A percentile compares a stretch with the other conserved stretches of the same genome.
Evolutionary conservation across 2,329 filamentous ascomycete genomes (phyloP).

Genomic region (Dichotomopilus funicola): DNA sequence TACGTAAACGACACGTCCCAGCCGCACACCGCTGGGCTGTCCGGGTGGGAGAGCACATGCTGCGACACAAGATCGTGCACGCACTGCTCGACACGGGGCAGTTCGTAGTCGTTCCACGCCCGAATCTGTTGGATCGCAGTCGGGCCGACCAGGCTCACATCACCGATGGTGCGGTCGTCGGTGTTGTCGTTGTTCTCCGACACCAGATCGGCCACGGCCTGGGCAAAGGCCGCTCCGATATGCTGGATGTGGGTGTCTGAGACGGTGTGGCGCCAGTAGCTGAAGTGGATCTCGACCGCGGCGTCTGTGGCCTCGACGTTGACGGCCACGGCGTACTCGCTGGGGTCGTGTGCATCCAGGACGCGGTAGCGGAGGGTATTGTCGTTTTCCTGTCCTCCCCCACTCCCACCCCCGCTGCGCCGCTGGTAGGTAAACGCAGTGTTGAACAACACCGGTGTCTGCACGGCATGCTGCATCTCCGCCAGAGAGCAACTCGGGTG

Average conservation of each 20-base stretch:
- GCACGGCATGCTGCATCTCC: slow-evolving; percentile 35
- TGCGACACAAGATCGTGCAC: slow-evolving; percentile 19
- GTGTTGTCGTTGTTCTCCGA: neutral
- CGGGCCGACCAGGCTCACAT: slow-evolving; percentile 23
- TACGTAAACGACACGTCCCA: slow-evolving; percentile 24
- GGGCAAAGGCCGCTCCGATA: slow-evolving; percentile 26
- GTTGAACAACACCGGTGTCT: slow-evolving; percentile 27
- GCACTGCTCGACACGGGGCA: slow-evolving; percentile 17
- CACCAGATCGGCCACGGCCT: slow-evolving; percentile 16
- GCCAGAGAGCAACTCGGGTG: slow-evolving; percentile 46
- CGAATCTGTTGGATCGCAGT: slow-evolving; percentile 11
- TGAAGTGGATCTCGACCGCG: slow-evolving; percentile 20
- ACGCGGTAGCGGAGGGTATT: slow-evolving; percentile 15
- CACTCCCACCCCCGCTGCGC: slow-evolving; percentile 1
- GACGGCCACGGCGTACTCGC: slow-evolving; percentile 29
- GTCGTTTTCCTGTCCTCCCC: neutral
- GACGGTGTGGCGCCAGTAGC: slow-evolving; percentile 21
- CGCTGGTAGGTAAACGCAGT: slow-evolving; percentile 30
- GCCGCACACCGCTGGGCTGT: slow-evolving; percentile 24
- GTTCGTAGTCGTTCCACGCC: slow-evolving; percentile 19
- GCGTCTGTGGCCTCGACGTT: slow-evolving; percentile 25
- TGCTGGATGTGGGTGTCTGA: slow-evolving; percentile 21
- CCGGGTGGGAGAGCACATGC: slow-evolving; percentile 32
- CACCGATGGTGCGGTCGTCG: slow-evolving; percentile 20
- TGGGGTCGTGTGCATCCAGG: slow-evolving; percentile 23